Base-by-base conservation (phyloP, 2,329 filamentous ascomycete genomes). In the Didymella segeticola region DNA sequence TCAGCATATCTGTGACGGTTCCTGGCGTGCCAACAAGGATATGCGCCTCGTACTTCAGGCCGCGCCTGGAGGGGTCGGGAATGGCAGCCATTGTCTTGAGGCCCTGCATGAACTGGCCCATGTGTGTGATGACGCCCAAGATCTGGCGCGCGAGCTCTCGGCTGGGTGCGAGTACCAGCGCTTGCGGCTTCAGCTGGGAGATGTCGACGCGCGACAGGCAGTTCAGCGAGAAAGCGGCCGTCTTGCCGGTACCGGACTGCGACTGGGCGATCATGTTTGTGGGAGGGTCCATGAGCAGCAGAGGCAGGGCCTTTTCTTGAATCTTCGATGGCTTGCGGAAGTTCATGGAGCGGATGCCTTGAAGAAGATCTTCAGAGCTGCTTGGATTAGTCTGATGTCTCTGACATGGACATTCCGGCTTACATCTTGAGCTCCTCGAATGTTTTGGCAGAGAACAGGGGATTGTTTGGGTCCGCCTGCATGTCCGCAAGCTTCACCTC, bases 241-340 rank as follows among this genome's bases (percentile, higher is more conserved):
- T 99, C 82, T 99, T 99, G 70, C 95, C 95, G 17, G 95, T 99
- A 66, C 95, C 95, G 2, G 95, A 99, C 76, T 99, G 95, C n/a
- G 95, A 99, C 78, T 99, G 95, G 3, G 93, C 95, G 70, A 99
- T 93, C 84, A 99, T 89, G 77, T 98, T 98, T 61, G 83, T 83
- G 0, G 93, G 89, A n/a, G 95, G 93, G 70, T 96, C 82, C 66
- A 84, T 80, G 60, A 99, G 84, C 70, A 99, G 89, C 49, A 99
- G 83, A 23, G 95, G 95, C 15, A 99, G 84, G 1, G 95, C 95
- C 66, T 89, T 91, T 76, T 96, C 95, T 79, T 99, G 95, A 62
- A 99, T 96, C 80, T 99, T 99, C 51, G 95, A 98, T 0, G 95
- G 95, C 77, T 96, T 96, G 69, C 88, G 84, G 81, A 97, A 98